Percentiles rank a stretch among this genome's conserved stretches.
phyloP scores from a whole-genome alignment of 2,329 filamentous ascomycete species.

The Aspergillus pseudonomiae region DNA sequence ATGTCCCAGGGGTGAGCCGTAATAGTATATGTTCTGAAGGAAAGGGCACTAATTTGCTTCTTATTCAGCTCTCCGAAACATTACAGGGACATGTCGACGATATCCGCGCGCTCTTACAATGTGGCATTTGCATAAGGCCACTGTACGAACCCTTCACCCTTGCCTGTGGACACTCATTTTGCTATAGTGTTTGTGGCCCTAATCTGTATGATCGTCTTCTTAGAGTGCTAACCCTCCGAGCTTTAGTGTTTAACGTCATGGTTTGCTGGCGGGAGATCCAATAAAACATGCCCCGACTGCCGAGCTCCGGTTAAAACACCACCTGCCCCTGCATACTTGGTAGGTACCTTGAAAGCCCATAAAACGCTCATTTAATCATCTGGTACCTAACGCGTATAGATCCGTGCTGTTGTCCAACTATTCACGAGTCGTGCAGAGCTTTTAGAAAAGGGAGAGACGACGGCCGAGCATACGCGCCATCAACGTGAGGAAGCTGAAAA shows the following conservation, averaged over 20 bases:
- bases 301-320: slow-evolving; percentile 60
- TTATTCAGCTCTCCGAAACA: slow-evolving; percentile 42
- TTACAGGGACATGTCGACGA: slow-evolving; percentile 61
- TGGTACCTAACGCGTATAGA: slow-evolving; percentile 40
- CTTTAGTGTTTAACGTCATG: slow-evolving; percentile 59
- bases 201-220: not conserved
- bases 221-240: slow-evolving; percentile 26
- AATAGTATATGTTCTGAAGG: not conserved
- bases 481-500: slow-evolving; percentile 62
- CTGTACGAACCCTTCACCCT: slow-evolving; percentile 72
- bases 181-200: slow-evolving; percentile 60
- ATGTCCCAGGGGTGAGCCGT: slow-evolving; percentile 36
- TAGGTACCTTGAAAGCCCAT: slow-evolving; percentile 36
- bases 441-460: slow-evolving; percentile 64
- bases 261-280: slow-evolving; percentile 56
- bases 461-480: slow-evolving; percentile 61
- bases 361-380: not conserved
- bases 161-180: slow-evolving; percentile 71
- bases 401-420: slow-evolving; percentile 66
- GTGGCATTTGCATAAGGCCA: slow-evolving; percentile 69
- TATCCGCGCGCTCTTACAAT: slow-evolving; percentile 64
- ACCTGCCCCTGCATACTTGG: slow-evolving; percentile 67
- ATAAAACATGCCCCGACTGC: slow-evolving; percentile 71
- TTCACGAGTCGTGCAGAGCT: slow-evolving; percentile 64
- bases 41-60: slow-evolving; percentile 19